phyloP scores from a whole-genome alignment of 768 basidiomycete species.

The Lanmaoa pseudosensibilis region DNA sequence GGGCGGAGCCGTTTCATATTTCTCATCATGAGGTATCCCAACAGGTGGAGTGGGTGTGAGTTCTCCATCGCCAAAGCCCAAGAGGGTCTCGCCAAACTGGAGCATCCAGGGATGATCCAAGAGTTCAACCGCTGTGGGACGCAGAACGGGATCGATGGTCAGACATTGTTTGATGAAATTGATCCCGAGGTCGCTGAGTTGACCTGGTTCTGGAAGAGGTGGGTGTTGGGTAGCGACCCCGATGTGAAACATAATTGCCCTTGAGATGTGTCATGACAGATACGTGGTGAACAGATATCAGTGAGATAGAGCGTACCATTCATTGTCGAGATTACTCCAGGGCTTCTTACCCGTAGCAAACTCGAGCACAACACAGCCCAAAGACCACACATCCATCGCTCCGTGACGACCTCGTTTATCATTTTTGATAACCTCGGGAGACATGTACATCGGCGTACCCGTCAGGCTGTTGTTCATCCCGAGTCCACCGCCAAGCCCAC shows the following conservation, averaged over 20 bases:
- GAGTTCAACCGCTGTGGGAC: conserved; percentile 84
- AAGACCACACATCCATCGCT: conserved; percentile 97
- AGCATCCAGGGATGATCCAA: conserved; percentile 90
- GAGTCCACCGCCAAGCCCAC: conserved; percentile 39
- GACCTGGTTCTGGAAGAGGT: conserved; percentile 86
- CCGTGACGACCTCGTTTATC: conserved; percentile 85
- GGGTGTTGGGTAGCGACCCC: conserved; percentile 97
- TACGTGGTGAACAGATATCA: not conserved
- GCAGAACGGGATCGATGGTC: conserved; percentile 77
- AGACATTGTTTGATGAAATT: conserved; percentile 92
- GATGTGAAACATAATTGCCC: conserved; percentile 99
- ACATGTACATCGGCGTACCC: conserved; percentile 99
- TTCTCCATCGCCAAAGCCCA: conserved; percentile 67
- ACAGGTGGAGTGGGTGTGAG: conserved; percentile 48
- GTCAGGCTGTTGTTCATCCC: conserved; percentile 84
- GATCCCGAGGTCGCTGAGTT: conserved; percentile 87
- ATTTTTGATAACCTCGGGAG: conserved; percentile 96
- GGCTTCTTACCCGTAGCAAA: conserved; percentile 96
- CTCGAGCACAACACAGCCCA: conserved; percentile 97
- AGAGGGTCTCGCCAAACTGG: conserved; percentile 70
- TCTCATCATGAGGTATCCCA: conserved; percentile 48
- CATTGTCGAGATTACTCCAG: conserved; percentile 98
- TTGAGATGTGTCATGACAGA: conserved; percentile 31
- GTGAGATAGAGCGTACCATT: conserved; percentile 65
- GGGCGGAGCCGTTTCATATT: conserved; percentile 49